These are phyloP conservation scores for Sphaceloma murrayae DNA, from an alignment of 2,329 filamentous ascomycete genomes.

Conservation along the genomic window DNA sequence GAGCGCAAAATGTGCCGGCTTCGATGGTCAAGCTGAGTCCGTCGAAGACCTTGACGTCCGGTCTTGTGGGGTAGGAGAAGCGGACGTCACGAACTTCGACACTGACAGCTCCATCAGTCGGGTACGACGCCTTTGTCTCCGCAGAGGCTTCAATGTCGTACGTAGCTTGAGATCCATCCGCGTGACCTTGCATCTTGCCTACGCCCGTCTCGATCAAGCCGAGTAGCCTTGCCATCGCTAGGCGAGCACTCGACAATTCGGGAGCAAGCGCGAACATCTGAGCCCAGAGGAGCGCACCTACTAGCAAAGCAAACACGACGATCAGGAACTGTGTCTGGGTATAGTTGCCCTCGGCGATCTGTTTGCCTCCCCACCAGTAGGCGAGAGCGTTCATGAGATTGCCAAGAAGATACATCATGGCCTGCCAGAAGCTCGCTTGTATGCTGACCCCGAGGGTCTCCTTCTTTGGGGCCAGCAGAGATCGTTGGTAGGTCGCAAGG, in stretches of 20 bases:
- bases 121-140: slow-evolving; percentile 4
- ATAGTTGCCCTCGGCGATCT: slow-evolving; percentile 39
- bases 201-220: too few relatives aligned
- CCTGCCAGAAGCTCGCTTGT: slow-evolving; percentile 42
- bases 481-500: slow-evolving; percentile 37
- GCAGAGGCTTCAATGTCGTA: slow-evolving; percentile 29
- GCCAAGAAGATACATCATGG: slow-evolving; percentile 50
- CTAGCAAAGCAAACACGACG: slow-evolving; percentile 37
- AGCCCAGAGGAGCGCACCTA: slow-evolving; percentile 38
- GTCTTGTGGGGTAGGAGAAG: slow-evolving; percentile 58
- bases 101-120: slow-evolving; percentile 19
- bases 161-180: too few relatives aligned
- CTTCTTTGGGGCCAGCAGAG: too few relatives aligned
- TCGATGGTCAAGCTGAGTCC: slow-evolving; percentile 25
- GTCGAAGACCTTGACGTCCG: slow-evolving; percentile 48
- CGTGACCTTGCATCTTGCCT: too few relatives aligned
- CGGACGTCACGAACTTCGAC: slow-evolving; percentile 50
- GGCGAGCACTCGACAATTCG: slow-evolving; percentile 37
- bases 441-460: slow-evolving; percentile 20
- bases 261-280: slow-evolving; percentile 39
- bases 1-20: slow-evolving; percentile 33
- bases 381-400: slow-evolving; percentile 56
- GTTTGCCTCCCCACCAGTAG: slow-evolving; percentile 33
- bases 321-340: slow-evolving; percentile 37
- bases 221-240: too few relatives aligned